phyloP scores from a whole-genome alignment of 768 basidiomycete species.

The Amanita rimosa region DNA sequence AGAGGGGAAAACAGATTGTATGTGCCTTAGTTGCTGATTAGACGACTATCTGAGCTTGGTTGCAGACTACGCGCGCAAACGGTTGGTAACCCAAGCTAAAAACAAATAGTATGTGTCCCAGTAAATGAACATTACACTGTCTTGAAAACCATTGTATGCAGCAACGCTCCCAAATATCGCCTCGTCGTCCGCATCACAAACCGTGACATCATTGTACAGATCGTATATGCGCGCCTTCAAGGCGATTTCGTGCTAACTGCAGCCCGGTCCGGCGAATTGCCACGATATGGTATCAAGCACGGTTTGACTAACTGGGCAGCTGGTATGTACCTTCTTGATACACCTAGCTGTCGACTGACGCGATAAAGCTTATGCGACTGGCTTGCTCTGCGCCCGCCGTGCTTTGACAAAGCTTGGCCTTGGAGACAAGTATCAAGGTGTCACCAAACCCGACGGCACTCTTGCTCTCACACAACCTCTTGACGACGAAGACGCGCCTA shows the following conservation, averaged over 20 bases:
- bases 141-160: conserved; percentile 14
- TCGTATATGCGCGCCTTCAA: conserved; percentile 94
- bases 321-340: conserved; percentile 31
- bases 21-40: conserved; percentile 15
- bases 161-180: conserved; percentile 96
- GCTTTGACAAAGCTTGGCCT: conserved; percentile 92
- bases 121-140: neutral
- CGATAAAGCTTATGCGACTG: conserved; percentile 83
- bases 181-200: conserved; percentile 99
- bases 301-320: conserved; percentile 99
- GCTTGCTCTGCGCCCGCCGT: conserved; percentile 89
- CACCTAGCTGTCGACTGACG: conserved; percentile 2
- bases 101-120: conserved; percentile 79
- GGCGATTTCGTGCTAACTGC: conserved; percentile 90
- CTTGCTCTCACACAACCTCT: conserved; percentile 73
- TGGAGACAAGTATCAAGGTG: conserved; percentile 96
- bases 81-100: conserved; percentile 95
- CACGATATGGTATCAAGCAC: conserved; percentile 93
- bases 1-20: conserved; percentile 98
- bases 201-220: conserved; percentile 89
- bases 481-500: conserved; percentile 86
- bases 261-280: conserved; percentile 86
- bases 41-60: conserved; percentile 6
- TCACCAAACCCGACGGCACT: conserved; percentile 83
- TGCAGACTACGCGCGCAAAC: conserved; percentile 93